phyloP scores from a whole-genome alignment of 768 basidiomycete species.

The Collybia sp. region DNA sequence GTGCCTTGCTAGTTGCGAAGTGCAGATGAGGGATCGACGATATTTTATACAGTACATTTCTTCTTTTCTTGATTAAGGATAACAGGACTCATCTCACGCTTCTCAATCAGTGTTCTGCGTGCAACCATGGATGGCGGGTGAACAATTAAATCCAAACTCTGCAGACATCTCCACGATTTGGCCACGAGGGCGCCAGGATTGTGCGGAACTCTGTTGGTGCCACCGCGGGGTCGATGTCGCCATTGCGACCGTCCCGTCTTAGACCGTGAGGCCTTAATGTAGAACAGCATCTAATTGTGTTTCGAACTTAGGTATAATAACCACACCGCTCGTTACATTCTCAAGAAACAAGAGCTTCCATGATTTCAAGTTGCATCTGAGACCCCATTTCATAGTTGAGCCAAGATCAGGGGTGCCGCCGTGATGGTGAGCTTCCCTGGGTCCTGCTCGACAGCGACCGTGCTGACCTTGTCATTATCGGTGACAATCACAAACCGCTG shows the following conservation, averaged over 20 bases:
- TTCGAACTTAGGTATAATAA: too few relatives aligned
- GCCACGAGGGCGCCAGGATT: too few relatives aligned
- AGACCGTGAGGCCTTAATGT: too few relatives aligned
- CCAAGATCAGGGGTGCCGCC: slow-evolving; percentile 37
- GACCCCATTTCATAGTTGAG: slow-evolving; percentile 1
- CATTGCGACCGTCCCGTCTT: too few relatives aligned
- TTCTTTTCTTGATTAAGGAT: background rate
- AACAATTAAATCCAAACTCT: slow-evolving; percentile 49
- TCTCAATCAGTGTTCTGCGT: slow-evolving; percentile 55
- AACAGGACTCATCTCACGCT: too few relatives aligned
- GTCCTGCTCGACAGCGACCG: slow-evolving; percentile 38
- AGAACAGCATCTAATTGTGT: too few relatives aligned
- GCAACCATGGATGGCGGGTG: slow-evolving; percentile 78
- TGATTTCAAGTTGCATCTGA: background rate
- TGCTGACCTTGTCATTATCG: slow-evolving; percentile 43
- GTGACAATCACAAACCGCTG: slow-evolving; percentile 42
- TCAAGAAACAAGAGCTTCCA: background rate
- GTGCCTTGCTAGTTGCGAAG: slow-evolving; percentile 58
- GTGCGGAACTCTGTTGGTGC: too few relatives aligned
- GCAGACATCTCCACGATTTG: too few relatives aligned
- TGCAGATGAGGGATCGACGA: slow-evolving; percentile 92
- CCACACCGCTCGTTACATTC: background rate
- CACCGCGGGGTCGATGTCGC: too few relatives aligned
- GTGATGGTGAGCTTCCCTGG: slow-evolving; percentile 36
- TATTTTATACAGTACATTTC: slow-evolving; percentile 83